Conservation (phyloP, 2,329 filamentous ascomycete genomes). For the Colletotrichum phormii region DNA sequence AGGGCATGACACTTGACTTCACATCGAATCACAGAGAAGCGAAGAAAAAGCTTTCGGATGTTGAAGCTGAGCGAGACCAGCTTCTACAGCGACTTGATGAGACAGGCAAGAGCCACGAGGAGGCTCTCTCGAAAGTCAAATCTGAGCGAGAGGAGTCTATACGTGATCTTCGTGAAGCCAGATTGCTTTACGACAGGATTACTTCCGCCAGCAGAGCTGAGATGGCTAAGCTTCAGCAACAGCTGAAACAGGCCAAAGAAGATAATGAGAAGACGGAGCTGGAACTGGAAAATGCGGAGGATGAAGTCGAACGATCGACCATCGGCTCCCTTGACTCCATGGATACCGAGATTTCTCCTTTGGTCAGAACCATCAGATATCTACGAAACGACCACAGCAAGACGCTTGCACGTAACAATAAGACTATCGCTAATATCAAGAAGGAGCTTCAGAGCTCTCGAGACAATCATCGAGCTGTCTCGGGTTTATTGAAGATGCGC, state of each 20-base stretch:
- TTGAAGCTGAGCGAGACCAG: not conserved
- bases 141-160: not conserved
- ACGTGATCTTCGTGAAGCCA: not conserved
- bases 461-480: not conserved
- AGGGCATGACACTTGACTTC: slow-evolving; percentile 14
- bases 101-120: not conserved
- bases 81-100: not conserved
- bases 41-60: not conserved
- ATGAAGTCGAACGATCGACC: not conserved
- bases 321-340: not conserved
- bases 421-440: not conserved
- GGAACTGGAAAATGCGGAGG: not conserved
- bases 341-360: no score
- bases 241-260: not conserved
- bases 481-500: not conserved
- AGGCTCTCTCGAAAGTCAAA: not conserved
- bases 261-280: not conserved
- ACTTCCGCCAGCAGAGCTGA: not conserved
- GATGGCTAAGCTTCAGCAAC: no score
- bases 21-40: not conserved
- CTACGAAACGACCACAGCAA: no score
- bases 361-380: no score
- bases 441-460: not conserved
- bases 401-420: no score
- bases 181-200: not conserved